These are phyloP conservation scores for Penicillium malachiteum DNA, from an alignment of 495 filamentous ascomycete genomes.

Conservation along the genomic window DNA sequence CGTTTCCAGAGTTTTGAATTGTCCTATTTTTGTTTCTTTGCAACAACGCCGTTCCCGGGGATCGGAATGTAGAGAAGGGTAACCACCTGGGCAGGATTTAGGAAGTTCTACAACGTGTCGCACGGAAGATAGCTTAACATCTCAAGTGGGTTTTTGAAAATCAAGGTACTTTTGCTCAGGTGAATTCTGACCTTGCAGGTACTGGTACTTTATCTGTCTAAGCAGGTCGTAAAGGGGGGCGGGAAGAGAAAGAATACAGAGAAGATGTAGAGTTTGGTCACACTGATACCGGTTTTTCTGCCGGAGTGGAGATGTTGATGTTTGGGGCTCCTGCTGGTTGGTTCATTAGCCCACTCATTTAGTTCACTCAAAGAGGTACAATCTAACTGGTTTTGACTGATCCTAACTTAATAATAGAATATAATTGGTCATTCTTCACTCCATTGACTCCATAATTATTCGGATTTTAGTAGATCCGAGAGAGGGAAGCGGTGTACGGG, in stretches of 20 bases:
- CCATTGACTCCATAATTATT: too few relatives aligned
- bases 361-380: too few relatives aligned
- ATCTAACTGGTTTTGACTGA: background rate
- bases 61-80: background rate
- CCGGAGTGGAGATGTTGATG: background rate
- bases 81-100: too few relatives aligned
- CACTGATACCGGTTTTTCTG: conserved; percentile 7
- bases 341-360: too few relatives aligned
- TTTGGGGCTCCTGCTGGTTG: background rate
- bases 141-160: too few relatives aligned
- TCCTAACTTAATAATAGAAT: too few relatives aligned
- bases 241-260: too few relatives aligned
- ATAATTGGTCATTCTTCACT: too few relatives aligned
- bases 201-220: background rate
- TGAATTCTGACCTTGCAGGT: too few relatives aligned
- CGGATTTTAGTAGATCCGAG: background rate
- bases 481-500: conserved; percentile 12
- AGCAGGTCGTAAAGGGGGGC: background rate
- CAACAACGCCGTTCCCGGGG: background rate
- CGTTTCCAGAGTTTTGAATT: background rate
- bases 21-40: background rate
- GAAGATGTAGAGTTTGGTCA: conserved; percentile 18
- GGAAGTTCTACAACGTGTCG: too few relatives aligned
- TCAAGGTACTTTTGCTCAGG: background rate
- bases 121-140: too few relatives aligned